Evolutionary conservation across 2,329 filamentous ascomycete species (phyloP).

Genomic region (Alternaria triticina): DNA sequence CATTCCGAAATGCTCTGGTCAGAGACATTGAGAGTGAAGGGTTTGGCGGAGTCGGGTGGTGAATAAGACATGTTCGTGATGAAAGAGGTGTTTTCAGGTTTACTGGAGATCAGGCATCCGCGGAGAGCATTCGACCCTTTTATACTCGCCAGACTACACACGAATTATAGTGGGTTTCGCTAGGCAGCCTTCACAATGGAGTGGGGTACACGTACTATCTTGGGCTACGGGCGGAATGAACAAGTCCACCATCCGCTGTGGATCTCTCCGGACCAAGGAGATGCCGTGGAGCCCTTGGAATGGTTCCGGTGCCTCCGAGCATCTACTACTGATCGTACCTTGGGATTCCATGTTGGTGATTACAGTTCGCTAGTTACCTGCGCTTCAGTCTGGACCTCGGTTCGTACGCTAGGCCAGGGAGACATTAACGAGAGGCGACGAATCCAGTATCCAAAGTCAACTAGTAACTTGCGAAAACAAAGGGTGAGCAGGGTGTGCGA

Average conservation of each 20-base stretch:
- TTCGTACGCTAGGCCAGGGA: not conserved
- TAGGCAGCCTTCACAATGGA: not conserved
- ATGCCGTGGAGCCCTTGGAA: not conserved
- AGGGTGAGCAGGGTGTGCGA: not conserved
- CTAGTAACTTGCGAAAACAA: not conserved
- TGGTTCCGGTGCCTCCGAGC: not conserved
- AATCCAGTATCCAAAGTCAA: not conserved
- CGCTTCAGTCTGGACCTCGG: not conserved
- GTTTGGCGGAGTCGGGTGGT: constrained; percentile 36
- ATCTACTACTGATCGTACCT: not conserved
- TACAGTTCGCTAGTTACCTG: not conserved
- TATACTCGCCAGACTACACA: not conserved
- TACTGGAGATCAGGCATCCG: not conserved
- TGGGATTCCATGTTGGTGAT: not conserved
- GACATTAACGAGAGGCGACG: not conserved
- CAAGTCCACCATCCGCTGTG: not conserved
- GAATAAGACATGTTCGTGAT: constrained; percentile 40
- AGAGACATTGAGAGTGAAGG: constrained; percentile 42
- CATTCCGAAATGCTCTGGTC: constrained; percentile 44
- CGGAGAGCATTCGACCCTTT: not conserved
- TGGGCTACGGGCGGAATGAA: not conserved
- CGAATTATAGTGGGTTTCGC: not conserved
- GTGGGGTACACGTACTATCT: not conserved
- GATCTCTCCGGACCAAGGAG: not conserved
- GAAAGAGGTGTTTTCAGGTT: not conserved